phyloP scores from a whole-genome alignment of 139 green algal genomes.

The Yamagishiella unicocca region DNA sequence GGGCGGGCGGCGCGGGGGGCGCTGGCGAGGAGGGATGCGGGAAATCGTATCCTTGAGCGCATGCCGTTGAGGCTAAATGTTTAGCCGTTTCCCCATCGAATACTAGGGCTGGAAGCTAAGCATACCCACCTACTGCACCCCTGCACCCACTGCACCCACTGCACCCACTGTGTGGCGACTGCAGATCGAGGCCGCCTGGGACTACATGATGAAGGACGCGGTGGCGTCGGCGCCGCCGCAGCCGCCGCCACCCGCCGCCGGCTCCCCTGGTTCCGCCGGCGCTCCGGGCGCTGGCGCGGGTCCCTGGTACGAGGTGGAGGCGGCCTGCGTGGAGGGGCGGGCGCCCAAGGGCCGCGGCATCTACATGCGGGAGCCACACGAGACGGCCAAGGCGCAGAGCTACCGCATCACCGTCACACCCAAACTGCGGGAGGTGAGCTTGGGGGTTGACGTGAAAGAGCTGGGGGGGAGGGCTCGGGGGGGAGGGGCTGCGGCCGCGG shows the following conservation, averaged over 20 bases:
- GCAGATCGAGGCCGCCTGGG: constrained; percentile 85
- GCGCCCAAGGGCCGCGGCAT: constrained; percentile 69
- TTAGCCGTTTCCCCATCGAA: no score
- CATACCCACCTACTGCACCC: no score
- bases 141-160: no score
- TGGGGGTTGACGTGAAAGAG: not conserved
- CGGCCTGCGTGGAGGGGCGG: constrained; percentile 50
- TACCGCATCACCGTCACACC: constrained; percentile 79
- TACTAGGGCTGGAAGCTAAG: no score
- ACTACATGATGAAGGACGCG: constrained; percentile 72
- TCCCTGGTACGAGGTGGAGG: constrained; percentile 67
- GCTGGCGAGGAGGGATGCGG: no score
- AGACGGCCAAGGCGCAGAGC: constrained; percentile 61
- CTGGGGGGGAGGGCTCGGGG: no score
- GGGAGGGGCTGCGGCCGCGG: no score
- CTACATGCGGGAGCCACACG: constrained; percentile 83
- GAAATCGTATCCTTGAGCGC: no score
- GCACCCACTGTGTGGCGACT: no score
- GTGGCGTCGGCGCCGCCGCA: not conserved
- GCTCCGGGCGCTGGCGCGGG: not conserved
- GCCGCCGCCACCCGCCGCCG: not conserved
- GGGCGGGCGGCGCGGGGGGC: no score
- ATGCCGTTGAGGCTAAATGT: no score
- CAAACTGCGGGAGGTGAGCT: constrained; percentile 75
- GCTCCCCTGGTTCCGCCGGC: not conserved